Conservation (phyloP, 805 yeast species). For the Schwanniomyces polymorphus region DNA sequence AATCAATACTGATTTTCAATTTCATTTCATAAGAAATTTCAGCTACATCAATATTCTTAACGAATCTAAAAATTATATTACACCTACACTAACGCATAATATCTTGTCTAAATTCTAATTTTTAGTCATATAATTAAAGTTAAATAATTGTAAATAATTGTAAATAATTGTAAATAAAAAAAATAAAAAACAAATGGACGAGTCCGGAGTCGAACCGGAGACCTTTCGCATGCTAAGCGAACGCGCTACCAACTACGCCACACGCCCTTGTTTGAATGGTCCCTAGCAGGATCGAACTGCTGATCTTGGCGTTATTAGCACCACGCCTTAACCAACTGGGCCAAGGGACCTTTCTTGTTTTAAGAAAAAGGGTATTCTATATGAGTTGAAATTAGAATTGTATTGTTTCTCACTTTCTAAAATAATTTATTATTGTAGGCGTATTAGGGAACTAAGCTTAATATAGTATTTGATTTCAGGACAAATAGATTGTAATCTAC, state of each 20-base stretch:
- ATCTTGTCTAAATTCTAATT: too few species aligned
- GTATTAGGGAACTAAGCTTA: too few species aligned
- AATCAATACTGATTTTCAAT: not conserved
- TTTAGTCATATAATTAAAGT: too few species aligned
- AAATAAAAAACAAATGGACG: slow-evolving; percentile 29
- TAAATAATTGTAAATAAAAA: not conserved
- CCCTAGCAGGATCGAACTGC: slow-evolving; percentile 90
- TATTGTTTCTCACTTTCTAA: too few species aligned
- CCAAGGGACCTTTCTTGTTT: slow-evolving; percentile 42
- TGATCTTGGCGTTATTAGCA: slow-evolving; percentile 64
- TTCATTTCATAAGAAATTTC: not conserved
- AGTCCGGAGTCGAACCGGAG: slow-evolving; percentile 47
- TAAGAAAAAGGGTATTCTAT: too few species aligned
- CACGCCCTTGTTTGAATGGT: slow-evolving; percentile 49
- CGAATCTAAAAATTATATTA: too few species aligned
- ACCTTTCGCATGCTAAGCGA: slow-evolving; percentile 51
- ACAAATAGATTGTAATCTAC: too few species aligned
- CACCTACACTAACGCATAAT: not conserved
- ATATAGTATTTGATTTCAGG: too few species aligned
- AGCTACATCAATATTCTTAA: not conserved
- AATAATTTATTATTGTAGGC: too few species aligned
- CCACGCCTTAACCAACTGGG: slow-evolving; percentile 57
- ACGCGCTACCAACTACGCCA: slow-evolving; percentile 53
- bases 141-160: too few species aligned
- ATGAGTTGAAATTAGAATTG: too few species aligned